phyloP scores from a whole-genome alignment of 805 yeast genomes.

The Candida railenensis region DNA sequence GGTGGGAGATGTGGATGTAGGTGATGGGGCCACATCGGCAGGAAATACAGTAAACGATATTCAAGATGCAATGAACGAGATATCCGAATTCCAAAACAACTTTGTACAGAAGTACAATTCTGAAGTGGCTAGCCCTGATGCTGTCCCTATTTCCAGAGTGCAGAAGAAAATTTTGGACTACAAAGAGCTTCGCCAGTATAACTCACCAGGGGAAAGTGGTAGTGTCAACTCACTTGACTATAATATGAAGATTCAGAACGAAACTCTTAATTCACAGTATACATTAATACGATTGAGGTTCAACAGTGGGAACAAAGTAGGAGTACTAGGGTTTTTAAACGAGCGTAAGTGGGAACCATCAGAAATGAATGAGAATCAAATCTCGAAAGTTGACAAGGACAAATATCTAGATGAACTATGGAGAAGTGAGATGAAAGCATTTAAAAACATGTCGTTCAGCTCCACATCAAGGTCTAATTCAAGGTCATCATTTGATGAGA shows the following conservation, averaged over 20 bases:
- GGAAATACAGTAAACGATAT: conserved; percentile 6
- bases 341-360: neutral
- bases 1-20: conserved; percentile 9
- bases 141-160: conserved; percentile 20
- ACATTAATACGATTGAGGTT: conserved; percentile 36
- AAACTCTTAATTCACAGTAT: conserved; percentile 34
- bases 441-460: neutral
- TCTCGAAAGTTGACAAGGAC: conserved; percentile 11
- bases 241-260: conserved; percentile 34
- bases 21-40: conserved; percentile 5
- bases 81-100: conserved; percentile 29
- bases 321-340: conserved; percentile 26
- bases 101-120: conserved; percentile 23
- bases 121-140: conserved; percentile 2
- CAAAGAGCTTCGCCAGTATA: conserved; percentile 18
- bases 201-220: neutral
- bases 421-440: conserved; percentile 10
- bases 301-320: conserved; percentile 18
- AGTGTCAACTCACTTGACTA: conserved; percentile 12
- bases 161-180: conserved; percentile 37
- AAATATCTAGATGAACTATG: conserved; percentile 10
- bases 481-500: neutral
- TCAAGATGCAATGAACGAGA: conserved; percentile 21
- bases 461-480: neutral
- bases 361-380: neutral